Evolutionary conservation across 192 early-diverging fungal species (phyloP), one percentile per base, ranked within the genome.

Genomic region (Entomortierella parvispora): DNA sequence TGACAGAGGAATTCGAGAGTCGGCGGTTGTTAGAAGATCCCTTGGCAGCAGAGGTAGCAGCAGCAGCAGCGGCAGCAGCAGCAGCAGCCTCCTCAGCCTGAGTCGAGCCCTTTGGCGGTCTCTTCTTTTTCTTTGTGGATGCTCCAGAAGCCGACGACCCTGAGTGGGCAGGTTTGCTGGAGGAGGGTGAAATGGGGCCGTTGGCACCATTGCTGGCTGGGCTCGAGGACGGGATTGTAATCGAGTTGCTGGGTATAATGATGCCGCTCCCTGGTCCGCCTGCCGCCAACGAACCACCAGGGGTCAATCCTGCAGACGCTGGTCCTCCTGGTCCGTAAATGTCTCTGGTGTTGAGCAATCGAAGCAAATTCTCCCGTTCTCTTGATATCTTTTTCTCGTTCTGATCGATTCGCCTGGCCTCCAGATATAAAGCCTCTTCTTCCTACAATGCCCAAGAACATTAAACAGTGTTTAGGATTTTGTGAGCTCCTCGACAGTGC

Each of bases 331-430:
- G 67, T 48, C 68, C 68, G 56, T 81, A 75, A 20, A 85, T 81
- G 58, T 88, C 83, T 49, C 86, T 70, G 1, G 82, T 71, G 43
- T 80, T 80, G 53, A 88, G 84, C 25, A 92, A 79, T 37, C 89
- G 88, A 28, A 93, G 80, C 64, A 97, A 64, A 53, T 83, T 81
- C 61, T 96, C 94, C 28, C 96, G 92, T 67, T 97, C 94, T 29
- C 85, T 86, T 2, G 88, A 81, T 51, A 94, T 84, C 53, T 89
- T 84, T 32, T 86, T 85, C 76, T 96, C 93, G 58, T 93, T 93
- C 32, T 87, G 86, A 64, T 97, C 94, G 17, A 95, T 89, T 43
- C 91, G 87, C 15, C 91, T 85, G 11, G 92, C 88, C 71, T 96
- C 94, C 53, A 89, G 48, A n/a, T 90, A 87, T 11, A 97, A 79